Conservation (phyloP, 768 basidiomycete species). For the Pulveroboletus sp. region DNA sequence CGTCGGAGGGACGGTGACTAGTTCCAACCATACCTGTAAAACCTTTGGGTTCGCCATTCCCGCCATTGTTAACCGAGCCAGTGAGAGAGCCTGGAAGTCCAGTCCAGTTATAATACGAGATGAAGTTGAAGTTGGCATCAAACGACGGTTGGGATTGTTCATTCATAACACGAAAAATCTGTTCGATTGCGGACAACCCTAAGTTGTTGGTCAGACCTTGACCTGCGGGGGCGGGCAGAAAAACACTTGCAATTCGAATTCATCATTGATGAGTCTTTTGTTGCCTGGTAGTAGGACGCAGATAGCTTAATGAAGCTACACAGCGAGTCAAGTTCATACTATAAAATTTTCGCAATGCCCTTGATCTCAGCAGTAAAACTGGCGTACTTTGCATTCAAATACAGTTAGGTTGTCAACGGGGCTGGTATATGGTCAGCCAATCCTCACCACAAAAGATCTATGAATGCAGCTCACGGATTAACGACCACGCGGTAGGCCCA, state of each 20-base stretch:
- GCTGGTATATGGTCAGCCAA: conserved; percentile 31
- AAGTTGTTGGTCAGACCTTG: neutral
- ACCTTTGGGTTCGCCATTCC: conserved; percentile 74
- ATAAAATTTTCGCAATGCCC: neutral
- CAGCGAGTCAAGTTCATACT: conserved; percentile 81
- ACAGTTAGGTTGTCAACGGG: conserved; percentile 69
- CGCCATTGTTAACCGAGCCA: conserved; percentile 61
- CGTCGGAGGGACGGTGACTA: conserved; percentile 75
- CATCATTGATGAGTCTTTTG: conserved; percentile 69
- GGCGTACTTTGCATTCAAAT: conserved; percentile 75
- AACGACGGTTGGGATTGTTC: conserved; percentile 75
- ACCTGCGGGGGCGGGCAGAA: neutral
- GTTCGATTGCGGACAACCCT: conserved; percentile 69
- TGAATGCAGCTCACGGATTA: conserved; percentile 55
- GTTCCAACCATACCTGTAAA: conserved; percentile 76
- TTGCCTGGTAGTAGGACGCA: conserved; percentile 67
- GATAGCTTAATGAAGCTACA: conserved; percentile 81
- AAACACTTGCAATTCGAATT: conserved; percentile 57
- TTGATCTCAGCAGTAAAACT: neutral
- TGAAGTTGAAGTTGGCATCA: conserved; percentile 66
- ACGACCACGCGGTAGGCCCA: conserved; percentile 70
- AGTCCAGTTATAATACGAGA: conserved; percentile 84
- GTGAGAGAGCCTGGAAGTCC: conserved; percentile 58
- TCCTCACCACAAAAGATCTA: neutral
- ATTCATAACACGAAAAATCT: conserved; percentile 73